Base-by-base conservation (phyloP, 257 asterid species). In the Anisodus acutangulus region DNA sequence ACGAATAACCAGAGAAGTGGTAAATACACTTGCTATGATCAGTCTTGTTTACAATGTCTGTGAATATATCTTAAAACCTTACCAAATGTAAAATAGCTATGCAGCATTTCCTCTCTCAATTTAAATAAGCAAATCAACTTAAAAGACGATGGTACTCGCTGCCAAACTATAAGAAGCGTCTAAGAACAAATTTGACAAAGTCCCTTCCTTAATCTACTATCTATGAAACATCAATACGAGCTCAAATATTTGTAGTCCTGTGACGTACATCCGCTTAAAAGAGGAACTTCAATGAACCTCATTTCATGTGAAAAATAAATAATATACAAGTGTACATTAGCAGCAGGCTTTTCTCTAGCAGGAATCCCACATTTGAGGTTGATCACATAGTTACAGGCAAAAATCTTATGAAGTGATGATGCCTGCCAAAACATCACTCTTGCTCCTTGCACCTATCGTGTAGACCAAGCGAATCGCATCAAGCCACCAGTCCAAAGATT, bases 371-470 rank as follows among this genome's bases (percentile, higher is more conserved):
- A 15, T 31, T 31, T 35, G 66, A 78, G 12, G 66, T 86, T 84
- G 85, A 79, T 81, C 84, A 84, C 70, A 83, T 86, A 78, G 87
- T 85, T 86, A 87, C 88, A 87, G 72, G 82, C 84, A 84, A 53
- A 83, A 83, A 80, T 80, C 86, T 89, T 84, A 97, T 78, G 94
- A 86, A 83, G 93, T 91, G 84, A 95, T 95, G 79, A 97, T 91
- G 84, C 97, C 97, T n/a, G 98, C 99, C 91, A 97, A 88, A 88
- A 97, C 98, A 83, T 97, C 98, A 86, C 93, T 93, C 94, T 95
- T 97, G 45, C 95, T 94, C 87, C 98, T 91, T 9, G 98, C 98
- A 87, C 81, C 94, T 79, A 97, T 97, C 79, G 99, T 95, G 91
- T 93, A 97, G 85, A 94, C 98, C 88, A 97, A 86, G 62, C 98